Base-by-base conservation (phyloP, 305 asterid genomes). In the Solanum hybrid region DNA sequence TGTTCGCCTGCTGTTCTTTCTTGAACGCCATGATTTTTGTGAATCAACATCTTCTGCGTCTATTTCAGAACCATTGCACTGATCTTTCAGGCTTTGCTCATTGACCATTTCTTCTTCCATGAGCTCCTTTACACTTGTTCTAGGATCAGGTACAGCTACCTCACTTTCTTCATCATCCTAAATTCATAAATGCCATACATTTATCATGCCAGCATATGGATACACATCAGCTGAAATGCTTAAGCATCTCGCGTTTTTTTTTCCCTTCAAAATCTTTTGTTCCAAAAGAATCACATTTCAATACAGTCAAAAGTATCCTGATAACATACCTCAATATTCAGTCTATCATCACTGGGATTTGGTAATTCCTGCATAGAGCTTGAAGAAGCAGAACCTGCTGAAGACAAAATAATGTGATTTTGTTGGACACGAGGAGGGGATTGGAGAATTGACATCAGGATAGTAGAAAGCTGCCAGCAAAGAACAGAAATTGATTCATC, bases 41-140 rank as follows among this genome's bases (percentile, higher is more conserved):
- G 91, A 82, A 89, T 88, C 80, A 78, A 88, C 86, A 40, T 89
- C 92, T 89, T 89, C 93, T 34, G 66, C 89, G 56, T 89, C 93
- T 24, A 17, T 90, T 91, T 91, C 95, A 88, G 92, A 89, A 79
- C 85, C 93, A 79, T 90, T 89, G 29, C 86, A 85, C 88, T 87
- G 95, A 51, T 88, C 91, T 32, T 72, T 89, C n/a, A 91, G 38
- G 76, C 90, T 92, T 90, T 90, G 91, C 93, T 96, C 97, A 9
- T 89, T 90, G 84, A 90, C 85, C 97, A 97, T 96, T 92, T 96
- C 99, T 90, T 94, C 97, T 93, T 96, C 99, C 95, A 97, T 97
- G 87, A 97, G 96, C 90, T 95, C 95, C 94, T 97, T 97, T 86
- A 97, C 97, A 77, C 98, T 97, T 38, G 96, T 92, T 94, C 85